Conservation (phyloP, 2,329 filamentous ascomycete species). For the Arthrobotrys pseudoclavata region DNA sequence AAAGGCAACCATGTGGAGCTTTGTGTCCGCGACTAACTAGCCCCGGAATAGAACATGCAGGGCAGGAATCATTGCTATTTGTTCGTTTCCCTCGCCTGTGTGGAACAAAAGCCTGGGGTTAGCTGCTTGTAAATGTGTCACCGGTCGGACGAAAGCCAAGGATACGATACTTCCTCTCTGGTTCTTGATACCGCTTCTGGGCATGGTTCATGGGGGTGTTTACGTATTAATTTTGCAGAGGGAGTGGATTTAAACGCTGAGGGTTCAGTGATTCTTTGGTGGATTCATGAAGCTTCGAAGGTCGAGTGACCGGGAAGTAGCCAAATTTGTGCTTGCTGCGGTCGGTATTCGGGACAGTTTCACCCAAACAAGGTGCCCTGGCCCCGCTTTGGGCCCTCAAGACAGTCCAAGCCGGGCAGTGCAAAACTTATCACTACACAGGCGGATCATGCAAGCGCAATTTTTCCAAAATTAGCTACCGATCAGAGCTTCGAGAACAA, state of each 20-base stretch:
- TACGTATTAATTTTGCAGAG: slow-evolving; percentile 4
- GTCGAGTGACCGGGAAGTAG: slow-evolving; percentile 23
- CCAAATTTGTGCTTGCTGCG: slow-evolving; percentile 37
- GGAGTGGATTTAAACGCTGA: not conserved
- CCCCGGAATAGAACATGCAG: slow-evolving; percentile 43
- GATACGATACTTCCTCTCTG: slow-evolving; percentile 12
- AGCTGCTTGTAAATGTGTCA: not conserved
- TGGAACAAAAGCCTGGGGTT: not conserved
- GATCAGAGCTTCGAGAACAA: slow-evolving; percentile 38
- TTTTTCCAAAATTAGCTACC: slow-evolving; percentile 49
- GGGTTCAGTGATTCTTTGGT: not conserved
- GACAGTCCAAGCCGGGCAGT: slow-evolving; percentile 50
- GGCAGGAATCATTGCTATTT: slow-evolving; percentile 40
- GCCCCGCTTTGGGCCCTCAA: slow-evolving; percentile 32
- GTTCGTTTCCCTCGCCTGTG: slow-evolving; percentile 25
- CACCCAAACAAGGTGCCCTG: slow-evolving; percentile 49
- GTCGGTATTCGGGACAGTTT: slow-evolving; percentile 48
- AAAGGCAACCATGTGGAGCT: slow-evolving; percentile 30
- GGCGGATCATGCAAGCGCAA: slow-evolving; percentile 10
- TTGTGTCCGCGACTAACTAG: slow-evolving; percentile 6
- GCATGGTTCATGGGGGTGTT: slow-evolving; percentile 8
- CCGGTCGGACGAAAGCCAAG: slow-evolving; percentile 12
- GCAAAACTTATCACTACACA: slow-evolving; percentile 33
- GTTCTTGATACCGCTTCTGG: slow-evolving; percentile 29
- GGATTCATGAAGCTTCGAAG: not conserved